These are phyloP conservation scores for Barnettozyma populi DNA, from an alignment of 805 yeast species.

Conservation along the genomic window DNA sequence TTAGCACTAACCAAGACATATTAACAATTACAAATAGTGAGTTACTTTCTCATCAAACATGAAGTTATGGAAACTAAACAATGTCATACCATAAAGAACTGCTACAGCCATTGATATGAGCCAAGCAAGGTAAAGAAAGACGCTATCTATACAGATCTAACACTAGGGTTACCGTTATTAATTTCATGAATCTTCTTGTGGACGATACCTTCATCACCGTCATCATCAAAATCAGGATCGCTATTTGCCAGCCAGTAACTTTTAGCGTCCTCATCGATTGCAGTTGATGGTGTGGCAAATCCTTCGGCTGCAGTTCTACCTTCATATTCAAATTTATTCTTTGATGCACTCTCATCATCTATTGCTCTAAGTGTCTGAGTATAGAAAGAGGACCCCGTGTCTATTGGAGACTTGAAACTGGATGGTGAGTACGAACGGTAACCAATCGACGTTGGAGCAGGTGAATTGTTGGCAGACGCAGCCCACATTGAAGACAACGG, in stretches of 20 bases:
- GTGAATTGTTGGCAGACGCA: conserved; percentile 49
- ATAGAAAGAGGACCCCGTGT: conserved; percentile 14
- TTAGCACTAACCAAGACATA: too few relatives aligned
- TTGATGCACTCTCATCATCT: conserved; percentile 4
- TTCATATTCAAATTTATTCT: conserved; percentile 4
- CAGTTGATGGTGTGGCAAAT: conserved; percentile 30
- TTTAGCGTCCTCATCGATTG: conserved; percentile 31
- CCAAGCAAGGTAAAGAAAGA: not conserved
- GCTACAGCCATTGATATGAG: not conserved
- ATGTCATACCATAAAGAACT: too few relatives aligned
- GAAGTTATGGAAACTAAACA: too few relatives aligned
- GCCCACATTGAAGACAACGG: conserved; percentile 93
- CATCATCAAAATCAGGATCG: conserved; percentile 12
- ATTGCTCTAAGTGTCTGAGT: conserved; percentile 16
- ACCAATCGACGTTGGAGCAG: conserved; percentile 35
- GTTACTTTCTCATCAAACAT: too few relatives aligned
- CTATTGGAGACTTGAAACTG: conserved; percentile 10
- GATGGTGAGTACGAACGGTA: conserved; percentile 4
- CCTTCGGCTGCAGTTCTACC: conserved; percentile 8
- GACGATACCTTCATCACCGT: conserved; percentile 16
- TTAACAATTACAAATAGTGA: too few relatives aligned
- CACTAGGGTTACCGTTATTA: not conserved
- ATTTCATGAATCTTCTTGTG: conserved; percentile 21
- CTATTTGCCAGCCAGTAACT: conserved; percentile 28
- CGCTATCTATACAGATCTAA: not conserved